phyloP scores from a whole-genome alignment of 176 grass and related monocot genomes.

The Stipa capillata region DNA sequence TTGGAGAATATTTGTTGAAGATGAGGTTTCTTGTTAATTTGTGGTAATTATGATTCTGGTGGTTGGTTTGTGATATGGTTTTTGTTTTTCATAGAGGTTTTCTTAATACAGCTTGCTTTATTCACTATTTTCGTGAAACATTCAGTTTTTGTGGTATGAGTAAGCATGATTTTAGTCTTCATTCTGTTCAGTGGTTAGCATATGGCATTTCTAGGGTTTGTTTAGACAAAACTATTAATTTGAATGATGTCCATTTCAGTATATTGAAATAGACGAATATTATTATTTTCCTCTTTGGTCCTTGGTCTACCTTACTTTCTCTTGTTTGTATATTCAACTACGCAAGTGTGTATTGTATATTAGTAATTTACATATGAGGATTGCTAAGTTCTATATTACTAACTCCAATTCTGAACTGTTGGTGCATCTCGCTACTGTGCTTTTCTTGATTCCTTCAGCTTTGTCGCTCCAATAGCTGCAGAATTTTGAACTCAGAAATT shows the following conservation, averaged over 20 bases:
- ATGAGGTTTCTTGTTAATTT: not conserved
- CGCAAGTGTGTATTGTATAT: not conserved
- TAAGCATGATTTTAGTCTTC: not conserved
- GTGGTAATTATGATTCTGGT: not conserved
- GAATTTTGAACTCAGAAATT: not conserved
- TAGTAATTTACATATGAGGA: not conserved
- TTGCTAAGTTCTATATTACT: not conserved
- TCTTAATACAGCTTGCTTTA: not conserved
- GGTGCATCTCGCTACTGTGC: not conserved
- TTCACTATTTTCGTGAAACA: not conserved
- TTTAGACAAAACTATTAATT: not conserved
- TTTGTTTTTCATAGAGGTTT: not conserved
- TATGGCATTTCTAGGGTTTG: not conserved
- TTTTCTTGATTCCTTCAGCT: not conserved
- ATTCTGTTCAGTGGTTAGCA: not conserved
- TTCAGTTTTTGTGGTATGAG: not conserved
- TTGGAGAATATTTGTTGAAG: slow-evolving; percentile 2
- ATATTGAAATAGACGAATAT: not conserved
- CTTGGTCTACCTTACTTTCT: not conserved
- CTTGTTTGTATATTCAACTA: not conserved
- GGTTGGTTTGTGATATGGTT: not conserved
- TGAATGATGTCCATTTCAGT: not conserved
- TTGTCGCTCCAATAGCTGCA: not conserved
- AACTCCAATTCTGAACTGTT: not conserved
- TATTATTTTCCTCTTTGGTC: not conserved